These are phyloP conservation scores for Draba incana DNA, from an alignment of 345 rosid species.

Conservation along the genomic window DNA sequence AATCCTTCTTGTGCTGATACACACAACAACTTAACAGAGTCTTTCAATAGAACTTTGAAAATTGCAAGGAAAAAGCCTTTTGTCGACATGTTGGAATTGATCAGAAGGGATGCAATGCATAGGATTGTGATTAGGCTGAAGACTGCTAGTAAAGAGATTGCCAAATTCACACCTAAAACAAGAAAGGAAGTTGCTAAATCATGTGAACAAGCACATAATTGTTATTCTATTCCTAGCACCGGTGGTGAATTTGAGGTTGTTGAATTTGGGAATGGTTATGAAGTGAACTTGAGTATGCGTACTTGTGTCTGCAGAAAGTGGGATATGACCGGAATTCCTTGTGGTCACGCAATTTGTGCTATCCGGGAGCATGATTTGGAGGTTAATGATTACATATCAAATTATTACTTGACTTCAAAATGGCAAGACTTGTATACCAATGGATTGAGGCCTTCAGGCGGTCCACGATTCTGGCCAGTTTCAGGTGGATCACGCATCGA, in stretches of 20 bases:
- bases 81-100: neutral
- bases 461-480: neutral
- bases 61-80: neutral
- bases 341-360: neutral
- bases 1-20: neutral
- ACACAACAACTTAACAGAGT: neutral
- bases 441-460: neutral
- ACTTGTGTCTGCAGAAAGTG: neutral
- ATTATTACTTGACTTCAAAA: neutral
- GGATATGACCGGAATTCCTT: neutral
- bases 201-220: neutral
- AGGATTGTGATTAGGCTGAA: neutral
- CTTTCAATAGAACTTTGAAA: slow-evolving; percentile 2
- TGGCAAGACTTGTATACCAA: neutral
- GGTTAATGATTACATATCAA: neutral
- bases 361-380: neutral
- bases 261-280: neutral
- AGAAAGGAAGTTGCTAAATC: neutral
- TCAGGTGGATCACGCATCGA: neutral
- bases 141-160: neutral
- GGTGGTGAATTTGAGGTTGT: neutral
- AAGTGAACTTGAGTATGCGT: neutral
- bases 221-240: neutral
- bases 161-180: neutral
- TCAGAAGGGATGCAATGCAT: neutral